These are phyloP conservation scores for Arachis monticola DNA, from an alignment of 331 rosid species.

Conservation along the genomic window DNA sequence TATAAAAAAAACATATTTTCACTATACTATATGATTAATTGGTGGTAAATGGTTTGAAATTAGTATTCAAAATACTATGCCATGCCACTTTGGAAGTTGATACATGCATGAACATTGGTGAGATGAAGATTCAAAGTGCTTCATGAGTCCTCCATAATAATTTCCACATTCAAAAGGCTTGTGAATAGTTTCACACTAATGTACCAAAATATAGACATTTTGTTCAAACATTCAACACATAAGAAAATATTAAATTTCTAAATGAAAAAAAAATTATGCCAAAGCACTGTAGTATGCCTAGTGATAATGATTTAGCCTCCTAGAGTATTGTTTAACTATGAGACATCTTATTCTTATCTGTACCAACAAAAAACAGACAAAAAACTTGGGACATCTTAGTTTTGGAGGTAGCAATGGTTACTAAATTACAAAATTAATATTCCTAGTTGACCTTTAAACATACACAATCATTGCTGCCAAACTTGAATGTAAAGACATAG, in stretches of 20 bases:
- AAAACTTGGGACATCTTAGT: not conserved
- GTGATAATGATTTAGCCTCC: not conserved
- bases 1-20: no score
- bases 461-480: not conserved
- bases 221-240: not conserved
- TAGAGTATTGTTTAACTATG: not conserved
- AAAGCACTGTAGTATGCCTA: not conserved
- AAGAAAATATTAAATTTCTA: not conserved
- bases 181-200: not conserved
- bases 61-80: no score
- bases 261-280: not conserved
- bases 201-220: constrained; percentile 8
- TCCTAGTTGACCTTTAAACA: not conserved
- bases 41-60: no score
- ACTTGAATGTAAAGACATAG: no score
- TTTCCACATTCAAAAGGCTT: not conserved
- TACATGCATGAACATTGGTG: no score
- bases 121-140: not conserved
- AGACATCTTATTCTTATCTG: no score
- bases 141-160: no score
- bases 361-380: no score
- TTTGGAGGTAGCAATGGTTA: not conserved
- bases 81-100: no score
- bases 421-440: not conserved
- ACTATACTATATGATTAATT: no score